Conservation (phyloP, 2,329 filamentous ascomycete species). For the Cercospora sp. region DNA sequence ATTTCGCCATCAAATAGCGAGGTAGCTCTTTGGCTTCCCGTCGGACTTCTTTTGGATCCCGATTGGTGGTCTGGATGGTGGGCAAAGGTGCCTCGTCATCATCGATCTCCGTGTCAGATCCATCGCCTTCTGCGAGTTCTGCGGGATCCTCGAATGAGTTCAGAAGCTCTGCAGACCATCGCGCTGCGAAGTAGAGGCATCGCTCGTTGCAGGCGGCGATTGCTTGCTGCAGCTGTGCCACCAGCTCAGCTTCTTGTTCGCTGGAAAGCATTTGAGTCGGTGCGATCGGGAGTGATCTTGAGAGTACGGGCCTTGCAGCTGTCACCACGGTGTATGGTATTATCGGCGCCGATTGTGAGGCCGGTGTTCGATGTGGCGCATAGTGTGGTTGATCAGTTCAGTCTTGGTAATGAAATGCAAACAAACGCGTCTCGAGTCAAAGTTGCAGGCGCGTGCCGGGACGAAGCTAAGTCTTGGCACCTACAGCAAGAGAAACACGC, state of each 20-base stretch:
- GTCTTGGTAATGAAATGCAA: not conserved
- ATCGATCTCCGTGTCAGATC: constrained; percentile 53
- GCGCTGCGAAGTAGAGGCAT: constrained; percentile 92
- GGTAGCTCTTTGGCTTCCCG: constrained; percentile 78
- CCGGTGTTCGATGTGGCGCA: not conserved
- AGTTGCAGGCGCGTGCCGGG: constrained; percentile 4
- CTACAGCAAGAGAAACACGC: not conserved
- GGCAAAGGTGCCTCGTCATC: constrained; percentile 28
- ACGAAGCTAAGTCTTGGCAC: constrained; percentile 8
- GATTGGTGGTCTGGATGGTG: constrained; percentile 54
- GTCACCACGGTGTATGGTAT: not conserved
- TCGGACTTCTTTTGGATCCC: constrained; percentile 69
- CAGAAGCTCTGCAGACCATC: constrained; percentile 97
- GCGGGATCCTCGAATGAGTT: constrained; percentile 68
- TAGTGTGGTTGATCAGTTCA: not conserved
- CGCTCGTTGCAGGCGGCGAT: constrained; percentile 89
- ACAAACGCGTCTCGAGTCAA: constrained; percentile 3
- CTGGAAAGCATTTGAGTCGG: constrained; percentile 36
- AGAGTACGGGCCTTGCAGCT: no score
- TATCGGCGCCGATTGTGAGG: not conserved
- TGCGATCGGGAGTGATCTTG: no score
- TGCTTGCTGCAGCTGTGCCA: constrained; percentile 76
- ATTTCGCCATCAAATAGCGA: constrained; percentile 86
- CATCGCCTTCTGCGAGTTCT: constrained; percentile 39
- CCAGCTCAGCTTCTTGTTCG: constrained; percentile 59